phyloP scores from a whole-genome alignment of 495 filamentous ascomycete species.

The Podospora bellae-mahoneyi region DNA sequence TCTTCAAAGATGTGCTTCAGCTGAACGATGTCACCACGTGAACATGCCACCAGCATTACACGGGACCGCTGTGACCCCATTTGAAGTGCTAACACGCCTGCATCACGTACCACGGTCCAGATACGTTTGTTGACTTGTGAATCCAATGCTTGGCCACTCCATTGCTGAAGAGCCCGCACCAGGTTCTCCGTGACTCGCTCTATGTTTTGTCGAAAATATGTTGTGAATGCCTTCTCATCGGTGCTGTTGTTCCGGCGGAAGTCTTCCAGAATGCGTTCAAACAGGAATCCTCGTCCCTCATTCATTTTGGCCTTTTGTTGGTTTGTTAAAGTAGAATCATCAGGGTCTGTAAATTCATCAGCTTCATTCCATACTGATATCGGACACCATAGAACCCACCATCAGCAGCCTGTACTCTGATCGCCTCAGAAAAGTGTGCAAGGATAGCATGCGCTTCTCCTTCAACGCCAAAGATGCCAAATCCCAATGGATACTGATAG shows the following conservation, averaged over 20 bases:
- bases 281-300: neutral
- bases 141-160: neutral
- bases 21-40: neutral
- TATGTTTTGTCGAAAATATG: neutral
- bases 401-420: neutral
- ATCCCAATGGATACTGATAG: neutral
- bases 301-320: neutral
- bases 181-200: neutral
- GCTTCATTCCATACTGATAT: neutral
- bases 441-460: neutral
- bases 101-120: neutral
- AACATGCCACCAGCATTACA: neutral
- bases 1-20: neutral
- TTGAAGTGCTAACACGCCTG: neutral
- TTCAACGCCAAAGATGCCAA: neutral
- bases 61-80: conserved; percentile 2
- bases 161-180: neutral
- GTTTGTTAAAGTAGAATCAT: neutral
- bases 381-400: neutral
- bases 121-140: neutral
- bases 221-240: neutral
- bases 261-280: neutral
- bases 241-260: neutral
- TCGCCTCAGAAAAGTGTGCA: neutral
- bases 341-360: neutral